Conservation (phyloP, 495 filamentous ascomycete genomes). For the Tetracladium marchalianum region DNA sequence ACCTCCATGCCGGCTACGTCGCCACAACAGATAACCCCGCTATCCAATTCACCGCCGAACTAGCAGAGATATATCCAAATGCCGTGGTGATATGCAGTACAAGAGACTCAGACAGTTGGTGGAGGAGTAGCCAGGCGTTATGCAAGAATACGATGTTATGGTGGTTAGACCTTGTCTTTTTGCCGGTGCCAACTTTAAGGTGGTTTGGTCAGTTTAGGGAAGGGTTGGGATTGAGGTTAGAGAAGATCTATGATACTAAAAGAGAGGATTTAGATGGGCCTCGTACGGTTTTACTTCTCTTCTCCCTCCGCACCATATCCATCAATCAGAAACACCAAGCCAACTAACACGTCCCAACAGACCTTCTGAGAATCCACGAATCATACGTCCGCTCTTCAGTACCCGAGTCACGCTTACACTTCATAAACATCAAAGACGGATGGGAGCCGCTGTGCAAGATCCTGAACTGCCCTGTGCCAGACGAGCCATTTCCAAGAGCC, state of each 20-base stretch:
- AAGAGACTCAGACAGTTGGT: slow-evolving; percentile 23
- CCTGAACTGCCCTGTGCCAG: slow-evolving; percentile 19
- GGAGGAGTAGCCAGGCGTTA: slow-evolving; percentile 21
- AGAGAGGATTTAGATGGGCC: no score
- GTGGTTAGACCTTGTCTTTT: slow-evolving; percentile 21
- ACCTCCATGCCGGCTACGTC: slow-evolving; percentile 25
- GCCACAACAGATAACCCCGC: slow-evolving; percentile 25
- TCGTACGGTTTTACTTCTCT: no score
- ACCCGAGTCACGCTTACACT: slow-evolving; percentile 7
- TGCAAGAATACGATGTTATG: slow-evolving; percentile 14
- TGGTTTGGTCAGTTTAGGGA: slow-evolving; percentile 9
- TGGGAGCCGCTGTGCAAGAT: slow-evolving; percentile 26
- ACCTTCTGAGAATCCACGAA: slow-evolving; percentile 2
- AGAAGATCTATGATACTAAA: slow-evolving; percentile 3
- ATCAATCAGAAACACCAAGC: no score
- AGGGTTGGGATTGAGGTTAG: background rate
- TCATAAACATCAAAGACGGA: slow-evolving; percentile 20
- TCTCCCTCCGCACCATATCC: no score
- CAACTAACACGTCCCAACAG: background rate
- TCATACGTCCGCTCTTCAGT: background rate
- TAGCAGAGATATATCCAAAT: slow-evolving; percentile 28
- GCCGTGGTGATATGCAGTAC: slow-evolving; percentile 27
- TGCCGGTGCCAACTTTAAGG: slow-evolving; percentile 21
- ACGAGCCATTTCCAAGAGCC: slow-evolving; percentile 19
- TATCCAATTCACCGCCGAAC: slow-evolving; percentile 23